Evolutionary conservation across 192 early-diverging fungal species (phyloP), one percentile per base, ranked within the genome.

Genomic region (Linnemannia elongata): DNA sequence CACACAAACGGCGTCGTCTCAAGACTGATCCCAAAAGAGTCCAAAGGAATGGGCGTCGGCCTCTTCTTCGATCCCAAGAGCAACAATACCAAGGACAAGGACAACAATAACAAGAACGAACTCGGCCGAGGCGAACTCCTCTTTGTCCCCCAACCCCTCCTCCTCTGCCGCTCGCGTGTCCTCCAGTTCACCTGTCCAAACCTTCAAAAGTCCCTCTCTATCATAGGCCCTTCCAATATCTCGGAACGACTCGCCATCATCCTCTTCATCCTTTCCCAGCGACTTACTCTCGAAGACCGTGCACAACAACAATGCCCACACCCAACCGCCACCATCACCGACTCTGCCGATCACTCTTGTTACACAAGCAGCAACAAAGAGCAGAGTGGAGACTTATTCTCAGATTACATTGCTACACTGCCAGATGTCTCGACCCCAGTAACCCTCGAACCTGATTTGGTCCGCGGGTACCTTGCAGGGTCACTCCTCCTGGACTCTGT

Each of bases 391-490:
- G 83, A 78, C 1, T 54, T 88, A 6, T 94, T 92, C 89, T 49
- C 80, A 44, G 82, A 89, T 13, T 96, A 96, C 63, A 88, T 93
- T n/a, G 79, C 89, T 20, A 90, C 89, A 13, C 82, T 96, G 49
- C 95, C 95, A 4, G 81, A 86, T 18, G 36, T 89, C 27, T 79
- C 71, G n/a, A 89, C 89, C 22, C 89, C 89, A 27, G 78, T 88
- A 12, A 84, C 82, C 2, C 66, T 92, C 17, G 84, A 81, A 13
- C 68, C 87, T 1, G 87, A 89, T 1, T 27, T 49, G 7, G 72
- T 72, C 2, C 77, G 86, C 30, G 75, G 78, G 3, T 78, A 91
- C 69, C 82, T 95, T n/a, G 78, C 82, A 63, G 93, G 92, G 0
- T 95, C 93, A 6, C 85, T 88, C 35, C 74, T 95, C 12, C 87